Conservation (phyloP, 345 rosid species). For the sweet orange (Citrus sinensis) region DNA sequence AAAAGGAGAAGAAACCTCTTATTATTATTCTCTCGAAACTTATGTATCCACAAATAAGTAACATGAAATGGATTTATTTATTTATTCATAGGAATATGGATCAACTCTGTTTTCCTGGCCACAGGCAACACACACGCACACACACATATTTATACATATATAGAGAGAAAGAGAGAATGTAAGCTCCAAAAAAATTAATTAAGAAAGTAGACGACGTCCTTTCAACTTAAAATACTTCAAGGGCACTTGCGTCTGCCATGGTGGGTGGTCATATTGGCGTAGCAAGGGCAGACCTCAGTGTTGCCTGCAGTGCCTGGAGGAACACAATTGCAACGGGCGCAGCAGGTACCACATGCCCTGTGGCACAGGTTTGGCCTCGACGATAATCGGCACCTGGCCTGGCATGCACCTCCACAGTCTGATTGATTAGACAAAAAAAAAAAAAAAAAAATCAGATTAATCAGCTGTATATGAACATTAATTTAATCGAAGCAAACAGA, state of each 20-base stretch:
- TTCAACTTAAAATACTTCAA: constrained; percentile 6
- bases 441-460: too few species aligned
- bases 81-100: too few species aligned
- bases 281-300: constrained; percentile 59
- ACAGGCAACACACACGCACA: too few species aligned
- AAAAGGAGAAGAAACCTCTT: too few species aligned
- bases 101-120: too few species aligned
- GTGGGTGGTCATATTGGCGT: constrained; percentile 66
- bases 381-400: constrained; percentile 54
- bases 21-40: too few species aligned
- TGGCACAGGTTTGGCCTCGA: constrained; percentile 58
- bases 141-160: too few species aligned
- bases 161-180: too few species aligned
- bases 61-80: too few species aligned
- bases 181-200: too few species aligned
- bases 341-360: constrained; percentile 78
- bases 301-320: constrained; percentile 78
- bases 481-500: background rate
- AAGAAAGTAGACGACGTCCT: background rate
- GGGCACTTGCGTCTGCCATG: constrained; percentile 83
- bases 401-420: constrained; percentile 67
- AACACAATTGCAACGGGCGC: constrained; percentile 69
- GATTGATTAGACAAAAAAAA: background rate
- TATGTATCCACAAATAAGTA: too few species aligned
- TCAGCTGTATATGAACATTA: background rate